These are phyloP conservation scores for Mycena sp. DNA, from an alignment of 1,284 basidiomycete species.

Conservation along the genomic window DNA sequence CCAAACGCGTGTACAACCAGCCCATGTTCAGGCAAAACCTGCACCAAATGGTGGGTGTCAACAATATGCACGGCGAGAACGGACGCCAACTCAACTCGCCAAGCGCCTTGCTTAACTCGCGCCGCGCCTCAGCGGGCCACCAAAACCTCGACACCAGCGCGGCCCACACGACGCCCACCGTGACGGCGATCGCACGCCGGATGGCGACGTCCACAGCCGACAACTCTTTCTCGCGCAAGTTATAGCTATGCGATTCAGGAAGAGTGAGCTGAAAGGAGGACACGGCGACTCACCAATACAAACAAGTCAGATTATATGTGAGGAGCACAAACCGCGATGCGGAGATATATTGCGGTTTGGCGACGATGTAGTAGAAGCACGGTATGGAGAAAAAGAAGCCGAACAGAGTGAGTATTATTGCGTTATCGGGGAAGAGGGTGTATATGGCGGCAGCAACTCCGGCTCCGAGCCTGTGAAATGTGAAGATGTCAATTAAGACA, in stretches of 20 bases:
- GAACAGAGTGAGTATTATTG: constrained; percentile 79
- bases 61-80: neutral
- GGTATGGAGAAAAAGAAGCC: constrained; percentile 93
- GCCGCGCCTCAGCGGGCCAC: constrained; percentile 95
- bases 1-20: constrained; percentile 86
- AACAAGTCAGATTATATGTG: constrained; percentile 91
- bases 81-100: constrained; percentile 76
- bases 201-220: constrained; percentile 80
- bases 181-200: constrained; percentile 85
- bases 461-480: constrained; percentile 74
- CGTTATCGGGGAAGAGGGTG: constrained; percentile 80
- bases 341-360: constrained; percentile 81
- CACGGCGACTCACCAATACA: constrained; percentile 73
- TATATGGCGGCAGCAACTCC: constrained; percentile 78
- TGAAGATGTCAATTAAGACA: constrained; percentile 18
- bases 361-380: constrained; percentile 92
- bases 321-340: constrained; percentile 90
- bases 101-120: constrained; percentile 85
- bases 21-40: constrained; percentile 87
- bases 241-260: constrained; percentile 67
- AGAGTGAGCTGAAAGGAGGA: constrained; percentile 4
- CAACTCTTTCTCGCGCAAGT: constrained; percentile 75
- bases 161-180: constrained; percentile 90
- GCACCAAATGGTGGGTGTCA: constrained; percentile 1
- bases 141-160: constrained; percentile 88